These are phyloP conservation scores for Silene conica DNA, from an alignment of 148 eudicot genomes.

Conservation along the genomic window DNA sequence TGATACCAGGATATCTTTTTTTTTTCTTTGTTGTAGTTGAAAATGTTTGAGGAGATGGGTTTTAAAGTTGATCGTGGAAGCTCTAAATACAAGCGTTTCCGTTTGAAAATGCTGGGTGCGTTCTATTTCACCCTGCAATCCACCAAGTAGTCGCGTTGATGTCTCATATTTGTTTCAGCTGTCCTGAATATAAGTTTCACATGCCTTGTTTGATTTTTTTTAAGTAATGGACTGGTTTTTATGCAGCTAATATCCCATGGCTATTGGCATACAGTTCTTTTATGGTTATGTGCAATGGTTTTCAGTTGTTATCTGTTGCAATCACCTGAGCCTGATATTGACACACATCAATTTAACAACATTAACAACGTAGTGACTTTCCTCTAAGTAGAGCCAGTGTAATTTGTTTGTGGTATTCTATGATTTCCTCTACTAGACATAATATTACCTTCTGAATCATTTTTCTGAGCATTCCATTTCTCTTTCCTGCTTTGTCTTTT, in stretches of 20 bases:
- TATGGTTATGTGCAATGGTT: conserved; percentile 5
- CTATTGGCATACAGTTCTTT: not conserved
- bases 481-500: not conserved
- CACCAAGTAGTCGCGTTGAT: not conserved
- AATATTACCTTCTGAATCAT: not conserved
- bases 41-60: conserved; percentile 83
- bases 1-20: not conserved
- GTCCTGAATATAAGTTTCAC: not conserved
- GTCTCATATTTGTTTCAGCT: not conserved
- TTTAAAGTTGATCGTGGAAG: conserved; percentile 72
- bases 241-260: not conserved
- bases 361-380: not conserved
- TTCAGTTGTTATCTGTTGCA: conserved; percentile 4
- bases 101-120: conserved; percentile 60
- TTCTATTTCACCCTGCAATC: conserved; percentile 13
- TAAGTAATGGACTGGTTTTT: not conserved
- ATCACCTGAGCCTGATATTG: not conserved
- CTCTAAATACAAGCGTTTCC: conserved; percentile 81
- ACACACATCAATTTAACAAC: not conserved
- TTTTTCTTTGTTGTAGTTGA: conserved; percentile 45
- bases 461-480: not conserved
- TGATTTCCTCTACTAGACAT: not conserved
- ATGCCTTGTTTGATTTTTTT: not conserved
- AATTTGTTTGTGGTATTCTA: not conserved
- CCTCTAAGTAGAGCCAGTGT: not conserved